These are phyloP conservation scores for Microcera coccophila DNA, from an alignment of 2,329 filamentous ascomycete species.

Conservation along the genomic window DNA sequence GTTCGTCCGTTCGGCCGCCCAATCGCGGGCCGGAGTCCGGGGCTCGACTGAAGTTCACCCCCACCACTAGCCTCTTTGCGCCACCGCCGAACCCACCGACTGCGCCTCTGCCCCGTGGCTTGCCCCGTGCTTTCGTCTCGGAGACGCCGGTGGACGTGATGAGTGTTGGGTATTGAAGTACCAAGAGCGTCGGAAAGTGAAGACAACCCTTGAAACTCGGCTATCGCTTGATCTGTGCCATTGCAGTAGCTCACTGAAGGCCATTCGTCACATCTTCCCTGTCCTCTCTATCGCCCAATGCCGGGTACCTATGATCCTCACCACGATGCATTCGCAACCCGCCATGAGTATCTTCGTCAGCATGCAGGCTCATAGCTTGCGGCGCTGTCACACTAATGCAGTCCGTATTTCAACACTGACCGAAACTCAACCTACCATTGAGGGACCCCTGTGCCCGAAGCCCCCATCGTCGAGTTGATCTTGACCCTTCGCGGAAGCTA, in stretches of 20 bases:
- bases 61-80: conserved; percentile 7
- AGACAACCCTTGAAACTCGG: background rate
- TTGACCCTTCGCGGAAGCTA: background rate
- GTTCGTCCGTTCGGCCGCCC: background rate
- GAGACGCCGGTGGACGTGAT: conserved; percentile 26
- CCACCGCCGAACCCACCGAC: conserved; percentile 23
- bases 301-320: conserved; percentile 3
- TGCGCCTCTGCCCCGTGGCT: conserved; percentile 32
- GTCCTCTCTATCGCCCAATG: background rate
- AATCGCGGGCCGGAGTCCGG: background rate
- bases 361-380: background rate
- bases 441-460: background rate
- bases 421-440: background rate
- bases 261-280: conserved; percentile 1
- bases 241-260: conserved; percentile 17
- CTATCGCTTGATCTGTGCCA: conserved; percentile 18
- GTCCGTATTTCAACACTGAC: background rate
- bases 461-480: background rate
- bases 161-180: background rate
- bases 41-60: background rate
- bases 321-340: background rate
- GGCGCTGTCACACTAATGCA: no score
- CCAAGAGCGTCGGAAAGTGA: background rate
- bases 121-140: conserved; percentile 18
- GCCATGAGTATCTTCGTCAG: background rate